Evolutionary conservation across 164 flowering plant species (phyloP).

Genomic region (Annona squamosa): DNA sequence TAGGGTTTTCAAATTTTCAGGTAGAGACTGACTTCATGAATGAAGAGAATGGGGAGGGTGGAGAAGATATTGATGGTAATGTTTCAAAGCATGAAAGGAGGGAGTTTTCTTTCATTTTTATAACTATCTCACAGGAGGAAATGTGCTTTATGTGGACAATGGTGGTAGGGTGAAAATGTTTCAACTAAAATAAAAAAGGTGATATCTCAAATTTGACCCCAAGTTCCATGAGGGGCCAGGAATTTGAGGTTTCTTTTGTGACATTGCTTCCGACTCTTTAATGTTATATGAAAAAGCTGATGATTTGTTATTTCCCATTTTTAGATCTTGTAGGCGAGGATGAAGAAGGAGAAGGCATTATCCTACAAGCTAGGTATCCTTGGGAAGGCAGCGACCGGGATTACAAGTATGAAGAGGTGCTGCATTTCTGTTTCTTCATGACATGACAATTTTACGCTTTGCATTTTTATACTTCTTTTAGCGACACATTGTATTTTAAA

Average conservation of each 20-base stretch:
- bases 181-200: neutral
- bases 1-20: constrained; percentile 21
- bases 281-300: neutral
- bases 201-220: too few species aligned
- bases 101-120: neutral
- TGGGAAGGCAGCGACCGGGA: constrained; percentile 81
- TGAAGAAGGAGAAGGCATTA: constrained; percentile 51
- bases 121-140: neutral
- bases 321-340: constrained; percentile 34
- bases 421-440: neutral
- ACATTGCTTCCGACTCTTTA: neutral
- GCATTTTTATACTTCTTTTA: neutral
- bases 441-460: neutral
- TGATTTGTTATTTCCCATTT: neutral
- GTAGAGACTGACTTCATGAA: constrained; percentile 49
- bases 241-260: neutral
- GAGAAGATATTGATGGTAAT: constrained; percentile 65
- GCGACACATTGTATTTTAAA: too few species aligned
- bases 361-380: constrained; percentile 34
- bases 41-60: constrained; percentile 52
- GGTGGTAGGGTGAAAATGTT: too few species aligned
- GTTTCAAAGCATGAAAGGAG: neutral
- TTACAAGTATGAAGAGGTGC: constrained; percentile 69
- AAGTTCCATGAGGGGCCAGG: neutral
- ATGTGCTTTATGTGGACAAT: neutral